Evolutionary conservation across 2,329 filamentous ascomycete genomes (phyloP).

Genomic region (Mollisiaceae sp.): DNA sequence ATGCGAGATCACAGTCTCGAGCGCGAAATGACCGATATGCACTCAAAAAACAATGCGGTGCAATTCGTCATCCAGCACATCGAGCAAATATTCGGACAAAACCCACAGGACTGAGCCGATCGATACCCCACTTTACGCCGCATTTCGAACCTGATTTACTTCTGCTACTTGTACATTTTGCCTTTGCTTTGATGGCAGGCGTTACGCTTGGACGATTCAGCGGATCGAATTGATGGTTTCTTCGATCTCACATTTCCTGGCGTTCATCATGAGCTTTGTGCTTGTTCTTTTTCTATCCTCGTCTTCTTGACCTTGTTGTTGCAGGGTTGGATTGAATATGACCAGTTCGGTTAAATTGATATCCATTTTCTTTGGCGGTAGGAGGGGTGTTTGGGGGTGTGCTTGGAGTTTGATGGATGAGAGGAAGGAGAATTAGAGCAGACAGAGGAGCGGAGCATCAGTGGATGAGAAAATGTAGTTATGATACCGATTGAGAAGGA

Average conservation of each 20-base stretch:
- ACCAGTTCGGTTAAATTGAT: conserved; percentile 30
- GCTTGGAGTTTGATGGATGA: conserved; percentile 11
- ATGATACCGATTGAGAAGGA: background rate
- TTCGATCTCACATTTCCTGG: conserved; percentile 5
- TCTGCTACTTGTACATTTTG: conserved; percentile 20
- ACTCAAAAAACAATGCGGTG: conserved; percentile 87
- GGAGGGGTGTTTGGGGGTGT: conserved; percentile 1
- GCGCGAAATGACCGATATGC: conserved; percentile 95
- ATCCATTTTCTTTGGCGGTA: conserved; percentile 22
- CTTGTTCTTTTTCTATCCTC: conserved; percentile 14
- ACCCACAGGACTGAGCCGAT: conserved; percentile 13
- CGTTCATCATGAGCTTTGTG: conserved; percentile 8
- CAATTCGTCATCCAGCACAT: conserved; percentile 94
- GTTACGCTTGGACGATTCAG: conserved; percentile 30
- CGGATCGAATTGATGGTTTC: conserved; percentile 16
- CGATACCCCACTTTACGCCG: conserved; percentile 14
- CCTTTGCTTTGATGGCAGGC: conserved; percentile 21
- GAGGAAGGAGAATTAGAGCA: conserved; percentile 6
- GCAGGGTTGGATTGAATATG: conserved; percentile 1
- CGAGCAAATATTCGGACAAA: conserved; percentile 70
- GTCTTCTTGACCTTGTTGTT: conserved; percentile 14
- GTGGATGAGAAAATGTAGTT: conserved; percentile 13
- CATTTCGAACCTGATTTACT: background rate
- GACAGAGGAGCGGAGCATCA: conserved; percentile 4
- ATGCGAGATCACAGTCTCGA: conserved; percentile 91